Percentiles rank a stretch among this genome's conserved stretches.
These are phyloP conservation scores for Anthracocystis setariae DNA, from an alignment of 1,284 basidiomycete genomes.

Conservation along the genomic window DNA sequence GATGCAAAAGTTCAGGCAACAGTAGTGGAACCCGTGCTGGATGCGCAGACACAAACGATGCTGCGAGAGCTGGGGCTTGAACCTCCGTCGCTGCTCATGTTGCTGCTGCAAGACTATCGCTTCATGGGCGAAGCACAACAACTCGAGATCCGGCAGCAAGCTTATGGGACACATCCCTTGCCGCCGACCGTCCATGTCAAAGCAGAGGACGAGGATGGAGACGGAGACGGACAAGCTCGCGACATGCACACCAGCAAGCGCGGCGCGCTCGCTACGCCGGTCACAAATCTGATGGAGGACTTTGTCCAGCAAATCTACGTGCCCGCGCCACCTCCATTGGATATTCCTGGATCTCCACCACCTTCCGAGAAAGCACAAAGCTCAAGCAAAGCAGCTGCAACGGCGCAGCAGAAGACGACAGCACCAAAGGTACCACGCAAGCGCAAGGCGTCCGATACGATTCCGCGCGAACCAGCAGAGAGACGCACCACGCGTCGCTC, in stretches of 20 bases:
- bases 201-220: slow-evolving; percentile 15
- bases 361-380: slow-evolving; percentile 3
- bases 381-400: not conserved
- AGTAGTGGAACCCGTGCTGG: not conserved
- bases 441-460: slow-evolving; percentile 23
- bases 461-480: slow-evolving; percentile 14
- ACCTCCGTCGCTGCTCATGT: slow-evolving; percentile 40
- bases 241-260: slow-evolving; percentile 1
- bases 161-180: slow-evolving; percentile 22
- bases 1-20: not conserved
- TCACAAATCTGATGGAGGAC: slow-evolving; percentile 50
- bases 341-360: slow-evolving; percentile 5
- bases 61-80: slow-evolving; percentile 44
- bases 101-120: slow-evolving; percentile 44
- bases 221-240: not conserved
- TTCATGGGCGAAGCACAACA: slow-evolving; percentile 17
- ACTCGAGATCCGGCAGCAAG: slow-evolving; percentile 28
- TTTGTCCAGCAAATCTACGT: slow-evolving; percentile 41
- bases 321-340: slow-evolving; percentile 11
- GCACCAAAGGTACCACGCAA: slow-evolving; percentile 19
- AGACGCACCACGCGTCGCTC: slow-evolving; percentile 35
- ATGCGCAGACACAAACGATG: slow-evolving; percentile 5
- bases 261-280: slow-evolving; percentile 6
- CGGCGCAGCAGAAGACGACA: slow-evolving; percentile 9
- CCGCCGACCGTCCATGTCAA: slow-evolving; percentile 27